Evolutionary conservation across 2,329 filamentous ascomycete species (phyloP), one percentile per base, ranked within the genome.

Genomic region (Clarireedia monteithiana): DNA sequence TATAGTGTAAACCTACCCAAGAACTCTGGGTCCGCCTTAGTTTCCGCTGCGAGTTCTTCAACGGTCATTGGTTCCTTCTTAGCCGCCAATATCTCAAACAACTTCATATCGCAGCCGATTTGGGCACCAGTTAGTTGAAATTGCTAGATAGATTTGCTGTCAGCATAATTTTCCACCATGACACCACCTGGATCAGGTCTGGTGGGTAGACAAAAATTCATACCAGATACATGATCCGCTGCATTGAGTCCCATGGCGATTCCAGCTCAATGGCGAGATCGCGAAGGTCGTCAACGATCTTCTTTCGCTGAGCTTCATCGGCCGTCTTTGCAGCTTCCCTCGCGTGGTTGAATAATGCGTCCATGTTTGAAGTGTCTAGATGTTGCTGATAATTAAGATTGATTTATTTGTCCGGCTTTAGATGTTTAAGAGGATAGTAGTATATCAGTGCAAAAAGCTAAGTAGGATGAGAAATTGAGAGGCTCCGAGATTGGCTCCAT

Each of bases 201-300:
- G 12, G 38, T n/a, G 7, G 20, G 9, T 1, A 3, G 7, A 12
- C 10, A 20, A 4, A 12, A 27, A 24, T 24, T 10, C 20, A n/a
- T 42, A 54, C 48, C 39, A 51, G 10, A 45, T 50, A 51, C 38
- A 55, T 40, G 48, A 55, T 48, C 6, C 56, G 46, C 48, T 55
- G 42, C 46, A 58, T 50, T 4, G 48, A 50, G 26, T 58, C 47
- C 44, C 53, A 51, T 30, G 56, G 48, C 1, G 56, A 55, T 20
- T 58, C 56, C 4, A 58, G 48, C 12, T 49, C 56, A 30, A 46
- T 47, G 2, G 52, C 40, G 36, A 58, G 44, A 46, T 55, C 48
- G 9, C 40, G 39, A 38, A 58, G 48, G 9, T 36, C 27, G 23
- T 58, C 52, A 5, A 55, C 36, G 2, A 51, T 36, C 39, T 55